Evolutionary conservation across 1,284 basidiomycete genomes (phyloP), one percentile per base, ranked within the genome.

Genomic region (Ganoderma meredithae): DNA sequence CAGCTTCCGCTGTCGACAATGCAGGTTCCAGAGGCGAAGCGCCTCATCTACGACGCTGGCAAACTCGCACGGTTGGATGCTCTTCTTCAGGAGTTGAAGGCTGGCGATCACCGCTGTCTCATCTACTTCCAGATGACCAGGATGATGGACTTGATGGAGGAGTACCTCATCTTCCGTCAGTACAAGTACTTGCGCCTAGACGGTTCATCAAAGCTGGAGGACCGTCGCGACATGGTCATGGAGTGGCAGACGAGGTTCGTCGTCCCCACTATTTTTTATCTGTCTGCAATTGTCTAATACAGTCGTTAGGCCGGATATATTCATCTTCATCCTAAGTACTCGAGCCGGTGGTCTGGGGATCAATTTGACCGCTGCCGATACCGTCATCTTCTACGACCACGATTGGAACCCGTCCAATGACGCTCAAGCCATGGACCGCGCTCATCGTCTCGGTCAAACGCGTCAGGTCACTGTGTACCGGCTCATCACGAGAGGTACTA

Each of bases 351-450:
- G 98, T 70, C 84, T 99, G 66, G 98, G 98, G 76, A 99, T 99
- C 85, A 99, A 99, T 79, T 83, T 99, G 66, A 99, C 97, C 1
- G 97, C 97, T 2, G 98, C 98, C 3, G 96, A 98, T 78, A 99
- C 98, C 1, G 98, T 99, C 72, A 84, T 99, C 67, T 99, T 99
- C 81, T 98, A 99, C 79, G 98, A 99, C 79, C 96, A 98, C 77
- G 98, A 99, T 78, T 99, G 98, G 98, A 99, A 99, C 80, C 98
- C 97, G 17, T 97, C 95, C 36, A 99, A 99, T 78, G 98, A 99
- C 79, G 95, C 96, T 52, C 98, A 99, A 81, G 98, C 98, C 13
- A 99, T 99, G 98, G 98, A 99, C 79, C 95, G 98, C 76, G 98
- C 98, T 22, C 98, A 99, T 83, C 95, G 98, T 77, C 88, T 99